Conservation (phyloP, 1,139 yeast genomes). For the Groenewaldozyma auringiensis region DNA sequence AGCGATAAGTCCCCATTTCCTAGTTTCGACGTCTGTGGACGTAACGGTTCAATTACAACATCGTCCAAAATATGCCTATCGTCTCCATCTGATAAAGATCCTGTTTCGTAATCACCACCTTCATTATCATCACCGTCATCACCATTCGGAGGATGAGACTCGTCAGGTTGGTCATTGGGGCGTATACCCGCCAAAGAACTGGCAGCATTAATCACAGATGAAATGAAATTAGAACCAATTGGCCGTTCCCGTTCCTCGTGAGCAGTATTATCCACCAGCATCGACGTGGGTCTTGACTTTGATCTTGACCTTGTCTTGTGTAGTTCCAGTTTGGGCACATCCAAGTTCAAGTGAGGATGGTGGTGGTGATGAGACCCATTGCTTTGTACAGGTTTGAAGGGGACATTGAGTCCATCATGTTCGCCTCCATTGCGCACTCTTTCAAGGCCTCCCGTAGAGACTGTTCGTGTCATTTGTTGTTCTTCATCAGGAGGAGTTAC, state of each 20-base stretch:
- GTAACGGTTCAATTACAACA: constrained; percentile 52
- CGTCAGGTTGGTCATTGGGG: background rate
- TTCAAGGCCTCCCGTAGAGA: background rate
- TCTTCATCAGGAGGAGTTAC: background rate
- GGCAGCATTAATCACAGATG: background rate
- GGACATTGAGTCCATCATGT: background rate
- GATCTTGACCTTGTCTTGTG: background rate
- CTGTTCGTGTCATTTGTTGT: background rate
- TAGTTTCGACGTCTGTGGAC: constrained; percentile 47
- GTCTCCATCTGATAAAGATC: background rate
- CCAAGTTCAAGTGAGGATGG: background rate
- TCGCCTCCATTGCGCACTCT: background rate
- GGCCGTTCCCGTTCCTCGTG: background rate
- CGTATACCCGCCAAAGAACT: constrained; percentile 16
- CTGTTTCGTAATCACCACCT: background rate
- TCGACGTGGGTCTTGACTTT: background rate
- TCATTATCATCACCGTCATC: background rate
- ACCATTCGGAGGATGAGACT: background rate
- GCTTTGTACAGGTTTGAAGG: background rate
- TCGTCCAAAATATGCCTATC: constrained; percentile 12
- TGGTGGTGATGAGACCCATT: background rate
- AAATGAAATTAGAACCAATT: background rate
- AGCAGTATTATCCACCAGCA: background rate
- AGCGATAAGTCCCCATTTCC: constrained; percentile 68
- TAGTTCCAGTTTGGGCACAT: background rate